These are phyloP conservation scores for Aulographum hederae DNA, from an alignment of 2,329 filamentous ascomycete genomes.

Conservation along the genomic window DNA sequence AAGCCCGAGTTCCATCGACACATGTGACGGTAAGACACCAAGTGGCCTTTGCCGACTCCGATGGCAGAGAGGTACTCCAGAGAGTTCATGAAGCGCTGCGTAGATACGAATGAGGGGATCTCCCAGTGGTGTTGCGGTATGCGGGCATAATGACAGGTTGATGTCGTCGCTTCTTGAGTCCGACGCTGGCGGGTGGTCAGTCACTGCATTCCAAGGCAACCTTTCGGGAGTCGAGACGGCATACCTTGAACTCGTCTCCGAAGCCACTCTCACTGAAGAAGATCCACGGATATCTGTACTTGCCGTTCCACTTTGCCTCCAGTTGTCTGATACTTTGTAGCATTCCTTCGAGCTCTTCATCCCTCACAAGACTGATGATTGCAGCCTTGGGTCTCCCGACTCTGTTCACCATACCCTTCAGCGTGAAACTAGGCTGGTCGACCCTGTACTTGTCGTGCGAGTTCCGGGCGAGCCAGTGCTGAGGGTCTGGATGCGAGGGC, in stretches of 20 bases:
- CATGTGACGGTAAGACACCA: slow-evolving; percentile 21
- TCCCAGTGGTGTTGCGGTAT: slow-evolving; percentile 4
- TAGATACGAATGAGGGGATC: slow-evolving; percentile 12
- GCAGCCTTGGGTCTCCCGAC: slow-evolving; percentile 12
- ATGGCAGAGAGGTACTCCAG: slow-evolving; percentile 16
- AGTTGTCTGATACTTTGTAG: slow-evolving; percentile 16
- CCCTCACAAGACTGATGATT: slow-evolving; percentile 16
- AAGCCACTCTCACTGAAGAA: slow-evolving; percentile 19
- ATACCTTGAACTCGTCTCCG: slow-evolving; percentile 15
- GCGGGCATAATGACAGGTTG: not conserved
- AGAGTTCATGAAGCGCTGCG: slow-evolving; percentile 13
- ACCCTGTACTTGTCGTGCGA: slow-evolving; percentile 15
- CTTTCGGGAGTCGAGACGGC: no score
- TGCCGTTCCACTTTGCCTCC: slow-evolving; percentile 15
- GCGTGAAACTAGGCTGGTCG: no score
- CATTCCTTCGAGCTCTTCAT: slow-evolving; percentile 15
- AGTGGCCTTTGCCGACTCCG: slow-evolving; percentile 16
- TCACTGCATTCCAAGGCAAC: not conserved
- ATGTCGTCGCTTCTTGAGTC: not conserved
- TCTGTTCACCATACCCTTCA: slow-evolving; percentile 1
- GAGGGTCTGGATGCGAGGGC: slow-evolving; percentile 15
- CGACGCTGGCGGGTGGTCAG: not conserved
- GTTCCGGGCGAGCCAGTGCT: slow-evolving; percentile 15
- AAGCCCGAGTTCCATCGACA: slow-evolving; percentile 21
- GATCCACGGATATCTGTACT: slow-evolving; percentile 17